phyloP scores from a whole-genome alignment of 768 basidiomycete species.

The Thelephora aurantiotincta region DNA sequence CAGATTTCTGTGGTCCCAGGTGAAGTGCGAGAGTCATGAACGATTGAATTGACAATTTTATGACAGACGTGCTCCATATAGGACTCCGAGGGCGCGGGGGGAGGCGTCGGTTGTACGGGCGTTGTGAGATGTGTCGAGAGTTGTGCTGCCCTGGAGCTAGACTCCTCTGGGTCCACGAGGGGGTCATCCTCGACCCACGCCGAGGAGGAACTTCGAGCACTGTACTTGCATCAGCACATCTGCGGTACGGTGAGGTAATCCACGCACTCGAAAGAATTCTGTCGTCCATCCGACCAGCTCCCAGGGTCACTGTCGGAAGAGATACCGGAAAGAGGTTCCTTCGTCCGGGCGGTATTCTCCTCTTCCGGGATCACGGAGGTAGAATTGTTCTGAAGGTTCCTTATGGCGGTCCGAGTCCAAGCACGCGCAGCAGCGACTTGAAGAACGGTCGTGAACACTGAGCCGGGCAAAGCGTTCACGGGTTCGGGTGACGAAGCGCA shows the following conservation, averaged over 20 bases:
- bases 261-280: conserved; percentile 5
- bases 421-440: conserved; percentile 37
- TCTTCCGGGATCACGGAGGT: conserved; percentile 10
- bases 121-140: too few relatives aligned
- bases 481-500: not conserved
- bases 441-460: conserved; percentile 25
- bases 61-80: too few relatives aligned
- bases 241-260: not conserved
- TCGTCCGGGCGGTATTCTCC: conserved; percentile 4
- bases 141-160: too few relatives aligned
- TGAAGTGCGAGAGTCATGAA: too few relatives aligned
- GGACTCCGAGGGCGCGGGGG: too few relatives aligned
- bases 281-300: not conserved
- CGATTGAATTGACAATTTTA: too few relatives aligned
- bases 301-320: not conserved
- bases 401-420: conserved; percentile 15
- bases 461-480: conserved; percentile 3
- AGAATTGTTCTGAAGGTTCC: not conserved
- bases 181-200: too few relatives aligned
- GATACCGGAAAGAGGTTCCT: conserved; percentile 1
- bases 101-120: too few relatives aligned
- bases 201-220: too few relatives aligned
- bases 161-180: too few relatives aligned
- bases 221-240: too few relatives aligned
- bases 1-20: too few relatives aligned